Percentiles rank a stretch among this genome's conserved stretches.
Evolutionary conservation across 2,329 filamentous ascomycete species (phyloP).

Genomic region (Xylaria arbuscula): DNA sequence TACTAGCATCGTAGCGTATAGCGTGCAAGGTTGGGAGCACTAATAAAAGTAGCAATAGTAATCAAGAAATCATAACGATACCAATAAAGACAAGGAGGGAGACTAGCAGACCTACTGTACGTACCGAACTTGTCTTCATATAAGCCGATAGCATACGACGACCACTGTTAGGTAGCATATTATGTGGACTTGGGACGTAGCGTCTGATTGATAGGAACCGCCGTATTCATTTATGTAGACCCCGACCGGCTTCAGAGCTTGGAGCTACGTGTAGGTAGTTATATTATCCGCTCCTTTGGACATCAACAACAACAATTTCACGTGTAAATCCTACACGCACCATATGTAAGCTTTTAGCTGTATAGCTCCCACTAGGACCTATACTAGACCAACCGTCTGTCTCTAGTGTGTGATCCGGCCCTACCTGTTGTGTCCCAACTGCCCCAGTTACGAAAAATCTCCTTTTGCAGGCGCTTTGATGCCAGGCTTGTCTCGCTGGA

Average conservation of each 20-base stretch:
- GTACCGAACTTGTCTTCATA: too few species aligned
- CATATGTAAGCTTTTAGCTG: too few species aligned
- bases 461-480: too few species aligned
- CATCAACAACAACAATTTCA: neutral
- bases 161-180: neutral
- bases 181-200: neutral
- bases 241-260: neutral
- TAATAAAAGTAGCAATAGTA: neutral
- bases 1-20: too few species aligned
- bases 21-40: slow-evolving; percentile 5
- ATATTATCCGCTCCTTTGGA: slow-evolving; percentile 8
- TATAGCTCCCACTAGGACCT: too few species aligned
- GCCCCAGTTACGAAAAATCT: too few species aligned
- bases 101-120: neutral
- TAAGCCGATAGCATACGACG: neutral
- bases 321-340: too few species aligned
- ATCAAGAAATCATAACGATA: neutral
- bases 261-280: slow-evolving; percentile 8
- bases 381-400: too few species aligned
- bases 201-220: neutral
- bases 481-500: too few species aligned
- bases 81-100: neutral
- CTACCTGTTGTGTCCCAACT: too few species aligned
- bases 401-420: too few species aligned
- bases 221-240: neutral